Evolutionary conservation across 805 yeast species (phyloP).

Genomic region (Gaillardinia entomophila): DNA sequence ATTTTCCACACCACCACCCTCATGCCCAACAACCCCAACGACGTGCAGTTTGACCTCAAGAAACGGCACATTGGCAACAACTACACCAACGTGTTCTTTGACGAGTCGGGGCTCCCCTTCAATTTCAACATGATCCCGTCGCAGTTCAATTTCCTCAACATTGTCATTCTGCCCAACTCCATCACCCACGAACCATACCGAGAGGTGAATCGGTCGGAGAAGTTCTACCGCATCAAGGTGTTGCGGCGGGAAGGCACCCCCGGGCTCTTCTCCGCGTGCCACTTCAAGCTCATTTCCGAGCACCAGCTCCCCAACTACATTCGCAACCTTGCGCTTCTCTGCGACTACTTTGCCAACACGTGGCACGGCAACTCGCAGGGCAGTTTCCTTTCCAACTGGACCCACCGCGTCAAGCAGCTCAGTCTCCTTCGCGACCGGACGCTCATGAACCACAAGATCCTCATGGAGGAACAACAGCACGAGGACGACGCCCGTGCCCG

Average conservation of each 20-base stretch:
- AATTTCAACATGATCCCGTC: conserved; percentile 66
- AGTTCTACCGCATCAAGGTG: conserved; percentile 56
- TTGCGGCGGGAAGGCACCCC: conserved; percentile 67
- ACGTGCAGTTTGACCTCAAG: conserved; percentile 46
- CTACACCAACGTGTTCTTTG: conserved; percentile 74
- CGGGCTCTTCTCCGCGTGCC: conserved; percentile 70
- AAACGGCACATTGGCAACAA: conserved; percentile 86
- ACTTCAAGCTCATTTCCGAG: conserved; percentile 62
- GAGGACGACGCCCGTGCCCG: conserved; percentile 2
- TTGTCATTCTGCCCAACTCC: conserved; percentile 67
- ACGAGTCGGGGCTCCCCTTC: conserved; percentile 63
- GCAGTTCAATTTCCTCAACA: conserved; percentile 78
- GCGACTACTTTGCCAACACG: conserved; percentile 67
- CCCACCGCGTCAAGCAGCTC: conserved; percentile 56
- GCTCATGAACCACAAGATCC: conserved; percentile 16
- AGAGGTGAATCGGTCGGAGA: conserved; percentile 4
- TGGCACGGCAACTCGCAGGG: conserved; percentile 56
- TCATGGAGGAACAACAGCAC: conserved; percentile 20
- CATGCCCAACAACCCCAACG: conserved; percentile 57
- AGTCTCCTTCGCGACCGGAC: conserved; percentile 22
- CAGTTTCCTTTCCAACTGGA: conserved; percentile 59
- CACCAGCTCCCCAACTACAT: conserved; percentile 57
- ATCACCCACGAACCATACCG: background rate
- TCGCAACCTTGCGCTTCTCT: conserved; percentile 59
- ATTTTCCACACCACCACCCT: conserved; percentile 76